Evolutionary conservation across 495 filamentous ascomycete genomes (phyloP), one percentile per base, ranked within the genome.

Genomic region (Immersiella caudata): DNA sequence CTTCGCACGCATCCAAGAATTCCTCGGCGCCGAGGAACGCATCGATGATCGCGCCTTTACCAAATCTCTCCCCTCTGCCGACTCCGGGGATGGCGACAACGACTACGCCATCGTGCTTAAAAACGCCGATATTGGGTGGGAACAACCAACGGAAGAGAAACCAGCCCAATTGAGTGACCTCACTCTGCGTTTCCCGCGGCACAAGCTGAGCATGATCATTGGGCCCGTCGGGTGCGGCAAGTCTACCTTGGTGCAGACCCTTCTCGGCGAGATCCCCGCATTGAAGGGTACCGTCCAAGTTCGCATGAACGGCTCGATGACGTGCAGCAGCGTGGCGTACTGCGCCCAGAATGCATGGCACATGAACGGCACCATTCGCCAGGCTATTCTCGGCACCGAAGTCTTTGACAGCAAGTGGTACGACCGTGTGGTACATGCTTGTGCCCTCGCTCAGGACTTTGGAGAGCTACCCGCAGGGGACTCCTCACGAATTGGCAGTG

Each of bases 201-300:
- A 14, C 6, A 69, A 73, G 49, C 62, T 84, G 1, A 84, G 80
- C 3, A 81, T 87, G 69, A 69, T 90, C 16, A 76, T 88, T 52
- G 88, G 88, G 16, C 85, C 87, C 2, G 84, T 87, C 7, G 87
- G 87, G 6, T 85, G 80, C 55, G 88, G 88, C 6, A 90, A 90
- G 66, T 83, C 84, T 3, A 86, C 85, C 1, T 65, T 91, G 12
- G 72, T 91, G 24, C 84, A 84, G 55, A 81, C 82, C 7, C 66
- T 91, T 18, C 79, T 89, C 0, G 86, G 87, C 22, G 88, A 91
- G 67, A 74, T 85, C 1, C 79, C 80, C 66, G 83, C 50, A 65
- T 40, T 68, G 7, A 50, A 36, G 80, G 74, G 81, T 71, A 24
- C 80, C 2, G 65, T 74, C 36, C 60, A 46, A 0, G 36, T 73